Conservation (phyloP, 1,139 yeast genomes). For the Geotrichum armillariae region DNA sequence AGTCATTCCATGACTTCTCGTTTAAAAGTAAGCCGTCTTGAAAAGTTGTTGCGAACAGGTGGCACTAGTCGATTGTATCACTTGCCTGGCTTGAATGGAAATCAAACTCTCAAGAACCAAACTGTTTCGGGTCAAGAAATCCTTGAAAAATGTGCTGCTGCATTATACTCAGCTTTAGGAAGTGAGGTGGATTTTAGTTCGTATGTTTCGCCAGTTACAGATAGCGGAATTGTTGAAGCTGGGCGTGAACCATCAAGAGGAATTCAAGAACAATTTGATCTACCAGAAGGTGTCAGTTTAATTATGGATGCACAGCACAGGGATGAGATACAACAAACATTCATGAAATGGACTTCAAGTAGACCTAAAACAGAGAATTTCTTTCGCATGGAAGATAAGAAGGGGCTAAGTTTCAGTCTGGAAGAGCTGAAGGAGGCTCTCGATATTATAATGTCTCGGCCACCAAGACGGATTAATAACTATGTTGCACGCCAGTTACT, state of each 20-base stretch:
- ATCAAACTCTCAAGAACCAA: neutral
- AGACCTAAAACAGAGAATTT: conserved; percentile 28
- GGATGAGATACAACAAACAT: conserved; percentile 17
- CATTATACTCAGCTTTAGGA: conserved; percentile 17
- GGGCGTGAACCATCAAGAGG: conserved; percentile 20
- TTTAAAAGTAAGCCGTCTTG: conserved; percentile 6
- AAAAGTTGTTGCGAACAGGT: conserved; percentile 16
- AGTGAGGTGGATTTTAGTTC: conserved; percentile 7
- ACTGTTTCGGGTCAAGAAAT: conserved; percentile 15
- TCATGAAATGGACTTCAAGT: conserved; percentile 27
- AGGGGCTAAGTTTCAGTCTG: conserved; percentile 27
- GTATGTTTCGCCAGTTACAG: conserved; percentile 12
- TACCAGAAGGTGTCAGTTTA: conserved; percentile 20
- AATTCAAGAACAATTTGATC: conserved; percentile 13
- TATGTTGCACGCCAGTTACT: conserved; percentile 30
- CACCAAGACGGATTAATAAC: conserved; percentile 31
- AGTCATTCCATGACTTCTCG: neutral
- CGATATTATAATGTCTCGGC: conserved; percentile 29
- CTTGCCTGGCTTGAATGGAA: conserved; percentile 2
- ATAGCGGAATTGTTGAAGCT: conserved; percentile 12
- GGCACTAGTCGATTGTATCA: conserved; percentile 15
- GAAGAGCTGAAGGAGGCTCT: conserved; percentile 30
- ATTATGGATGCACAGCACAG: conserved; percentile 21
- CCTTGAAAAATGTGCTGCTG: conserved; percentile 2
- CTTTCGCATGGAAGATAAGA: conserved; percentile 30